Evolutionary conservation across 805 yeast genomes (phyloP).

Genomic region (Ogataea zsoltii): DNA sequence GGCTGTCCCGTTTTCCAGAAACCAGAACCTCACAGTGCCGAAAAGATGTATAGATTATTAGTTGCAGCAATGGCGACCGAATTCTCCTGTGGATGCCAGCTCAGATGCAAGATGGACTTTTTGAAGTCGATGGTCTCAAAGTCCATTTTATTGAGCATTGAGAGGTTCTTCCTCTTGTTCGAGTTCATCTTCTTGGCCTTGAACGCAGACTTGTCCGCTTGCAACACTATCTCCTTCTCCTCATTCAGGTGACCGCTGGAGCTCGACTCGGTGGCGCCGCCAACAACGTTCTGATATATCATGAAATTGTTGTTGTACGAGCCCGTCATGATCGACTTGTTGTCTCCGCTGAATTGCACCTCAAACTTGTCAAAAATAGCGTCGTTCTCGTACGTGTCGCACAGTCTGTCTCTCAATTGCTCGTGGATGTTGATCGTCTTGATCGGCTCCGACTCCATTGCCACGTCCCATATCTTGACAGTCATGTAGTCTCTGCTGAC

Average conservation of each 20-base stretch:
- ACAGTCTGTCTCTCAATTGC: slow-evolving; percentile 85
- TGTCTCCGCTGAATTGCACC: slow-evolving; percentile 93
- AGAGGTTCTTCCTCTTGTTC: slow-evolving; percentile 36
- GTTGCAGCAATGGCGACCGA: slow-evolving; percentile 98
- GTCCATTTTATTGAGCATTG: slow-evolving; percentile 63
- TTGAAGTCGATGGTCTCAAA: slow-evolving; percentile 87
- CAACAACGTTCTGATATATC: slow-evolving; percentile 86
- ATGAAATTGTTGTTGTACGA: slow-evolving; percentile 95
- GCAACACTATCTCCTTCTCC: slow-evolving; percentile 74
- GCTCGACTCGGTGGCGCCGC: slow-evolving; percentile 8
- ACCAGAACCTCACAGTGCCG: slow-evolving; percentile 52
- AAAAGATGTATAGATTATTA: slow-evolving; percentile 84
- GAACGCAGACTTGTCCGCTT: slow-evolving; percentile 97
- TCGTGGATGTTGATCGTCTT: slow-evolving; percentile 96
- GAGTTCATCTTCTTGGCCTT: slow-evolving; percentile 69
- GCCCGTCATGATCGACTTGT: slow-evolving; percentile 91
- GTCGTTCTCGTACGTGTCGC: slow-evolving; percentile 98
- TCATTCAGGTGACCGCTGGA: slow-evolving; percentile 7
- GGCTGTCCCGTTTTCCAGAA: neutral
- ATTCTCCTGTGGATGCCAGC: slow-evolving; percentile 98
- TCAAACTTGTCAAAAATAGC: slow-evolving; percentile 98
- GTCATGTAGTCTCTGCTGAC: slow-evolving; percentile 98
- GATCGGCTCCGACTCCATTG: slow-evolving; percentile 93
- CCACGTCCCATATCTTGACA: slow-evolving; percentile 96
- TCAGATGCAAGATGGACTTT: slow-evolving; percentile 88